Evolutionary conservation across 352 stramenopile species (phyloP), one percentile per base, ranked within the genome.

Genomic region (Globisporangium mamillatum): DNA sequence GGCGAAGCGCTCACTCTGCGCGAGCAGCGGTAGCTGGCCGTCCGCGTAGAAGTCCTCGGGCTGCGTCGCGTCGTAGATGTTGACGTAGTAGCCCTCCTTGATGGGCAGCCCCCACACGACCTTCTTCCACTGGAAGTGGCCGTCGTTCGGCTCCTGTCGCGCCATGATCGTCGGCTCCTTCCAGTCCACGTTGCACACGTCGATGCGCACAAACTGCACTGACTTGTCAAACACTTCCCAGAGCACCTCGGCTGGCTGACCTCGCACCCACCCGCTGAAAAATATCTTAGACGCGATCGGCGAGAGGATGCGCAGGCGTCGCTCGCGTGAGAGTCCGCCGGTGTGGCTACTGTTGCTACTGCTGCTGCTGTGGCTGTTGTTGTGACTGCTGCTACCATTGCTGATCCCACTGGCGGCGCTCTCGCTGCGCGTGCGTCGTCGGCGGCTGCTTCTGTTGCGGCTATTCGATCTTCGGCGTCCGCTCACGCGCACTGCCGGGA

Each of bases 81-180:
- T 94, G 63, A 95, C 78, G 77, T 91, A 95, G 77, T 95, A 95
- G 66, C 83, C 84, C 60, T 91, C 83, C 46, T 76, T 82, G 66
- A 93, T 95, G 16, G 88, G 88, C 84, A 95, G 88, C 64, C 88
- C 88, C 88, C 88, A 95, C 56, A 92, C 90, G 60, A 95, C 88
- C 34, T 82, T 81, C 41, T 78, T 82, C 88, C 88, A 95, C 59
- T 84, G 74, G 68, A 86, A 91, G 22, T 69, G 76, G 64, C 88
- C 88, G 54, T 91, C 78, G 72, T 94, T 93, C 1, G 76, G 73
- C 66, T 88, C 86, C 38, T 79, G 73, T 50, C 82, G 75, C 58
- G 86, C 79, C 63, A 94, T 94, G 32, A 82, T 91, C 20, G 88
- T 93, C 18, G 86, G 86, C 55, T 92, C 86, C 22, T 79, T 80